Evolutionary conservation across 2,329 filamentous ascomycete species (phyloP), one percentile per base, ranked within the genome.

Genomic region (Claviceps paspali): DNA sequence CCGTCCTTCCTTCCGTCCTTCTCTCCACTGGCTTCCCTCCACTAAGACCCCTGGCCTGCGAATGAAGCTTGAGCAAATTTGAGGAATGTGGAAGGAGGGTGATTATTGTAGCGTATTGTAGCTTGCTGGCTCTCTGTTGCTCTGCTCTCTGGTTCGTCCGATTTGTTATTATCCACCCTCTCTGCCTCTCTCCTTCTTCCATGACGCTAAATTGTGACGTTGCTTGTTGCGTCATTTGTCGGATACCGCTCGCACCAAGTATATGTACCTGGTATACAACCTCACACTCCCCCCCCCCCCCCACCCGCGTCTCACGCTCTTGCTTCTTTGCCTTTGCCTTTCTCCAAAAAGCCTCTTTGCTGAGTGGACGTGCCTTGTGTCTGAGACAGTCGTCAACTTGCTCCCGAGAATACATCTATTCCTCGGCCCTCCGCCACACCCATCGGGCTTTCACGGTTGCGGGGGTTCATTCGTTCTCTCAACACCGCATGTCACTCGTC

Each of bases 351-450:
- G 24, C 26, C 34, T 40, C 38, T 33, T 36, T 3, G 33, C 26
- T 36, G 33, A 36, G 38, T 33, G 33, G 33, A 40, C 23, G 38
- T 35, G 28, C 24, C 11, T 30, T 28, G 33, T 29, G 33, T 36
- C 23, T 33, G 24, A 23, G 29, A 18, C 7, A 19, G 21, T 36
- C 19, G 8, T 36, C 23, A 18, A 28, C 26, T 26, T 12, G n/a
- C 12, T 28, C 15, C 17, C 15, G 29, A 17, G 6, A 33, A 17
- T 30, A n/a, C 12, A 17, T 6, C 8, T 15, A 15, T 15, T 23
- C n/a, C 8, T 22, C 21, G 8, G 5, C 21, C 5, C n/a, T n/a
- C n/a, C n/a, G n/a, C n/a, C n/a, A n/a, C n/a, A n/a, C n/a, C n/a
- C n/a, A n/a, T n/a, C n/a, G n/a, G n/a, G n/a, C n/a, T n/a, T n/a